These are phyloP conservation scores for Yarrowia sp. DNA, from an alignment of 805 yeast species.

Conservation along the genomic window DNA sequence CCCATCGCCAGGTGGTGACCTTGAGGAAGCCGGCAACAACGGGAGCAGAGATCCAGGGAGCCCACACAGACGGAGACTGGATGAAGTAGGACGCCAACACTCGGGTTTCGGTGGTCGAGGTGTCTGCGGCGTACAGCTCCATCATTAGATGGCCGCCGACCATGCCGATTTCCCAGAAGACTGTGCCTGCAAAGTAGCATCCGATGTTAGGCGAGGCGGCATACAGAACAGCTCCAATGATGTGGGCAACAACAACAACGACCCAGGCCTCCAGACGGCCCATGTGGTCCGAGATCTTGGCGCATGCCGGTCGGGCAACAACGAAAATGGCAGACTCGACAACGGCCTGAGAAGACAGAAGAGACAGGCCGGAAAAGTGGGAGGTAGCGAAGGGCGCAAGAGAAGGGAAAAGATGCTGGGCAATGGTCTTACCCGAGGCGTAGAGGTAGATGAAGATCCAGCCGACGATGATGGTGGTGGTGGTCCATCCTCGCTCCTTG, in stretches of 20 bases:
- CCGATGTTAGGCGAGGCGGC: slow-evolving; percentile 16
- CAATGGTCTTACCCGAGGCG: slow-evolving; percentile 12
- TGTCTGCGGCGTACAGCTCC: slow-evolving; percentile 15
- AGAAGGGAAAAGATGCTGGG: slow-evolving; percentile 21
- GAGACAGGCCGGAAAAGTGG: slow-evolving; percentile 12
- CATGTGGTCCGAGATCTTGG: slow-evolving; percentile 14
- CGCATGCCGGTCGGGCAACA: slow-evolving; percentile 13
- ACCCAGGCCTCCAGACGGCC: slow-evolving; percentile 17
- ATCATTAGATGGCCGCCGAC: slow-evolving; percentile 23
- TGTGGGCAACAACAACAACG: slow-evolving; percentile 1
- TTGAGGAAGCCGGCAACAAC: slow-evolving; percentile 34
- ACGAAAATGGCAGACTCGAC: slow-evolving; percentile 23
- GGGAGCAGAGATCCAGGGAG: slow-evolving; percentile 21
- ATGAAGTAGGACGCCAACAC: slow-evolving; percentile 17
- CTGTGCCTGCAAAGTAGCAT: slow-evolving; percentile 19
- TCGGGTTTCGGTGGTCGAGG: slow-evolving; percentile 13
- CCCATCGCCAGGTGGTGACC: slow-evolving; percentile 52
- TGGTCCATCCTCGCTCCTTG: slow-evolving; percentile 25
- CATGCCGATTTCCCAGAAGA: slow-evolving; percentile 23
- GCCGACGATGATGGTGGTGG: slow-evolving; percentile 10
- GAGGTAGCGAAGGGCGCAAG: slow-evolving; percentile 18
- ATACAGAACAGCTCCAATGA: slow-evolving; percentile 17
- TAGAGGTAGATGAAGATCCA: slow-evolving; percentile 22
- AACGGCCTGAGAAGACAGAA: slow-evolving; percentile 18
- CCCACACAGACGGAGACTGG: slow-evolving; percentile 15